Evolutionary conservation across 805 yeast species (phyloP), one percentile per base, ranked within the genome.

Genomic region (Ogataea pilisensis): DNA sequence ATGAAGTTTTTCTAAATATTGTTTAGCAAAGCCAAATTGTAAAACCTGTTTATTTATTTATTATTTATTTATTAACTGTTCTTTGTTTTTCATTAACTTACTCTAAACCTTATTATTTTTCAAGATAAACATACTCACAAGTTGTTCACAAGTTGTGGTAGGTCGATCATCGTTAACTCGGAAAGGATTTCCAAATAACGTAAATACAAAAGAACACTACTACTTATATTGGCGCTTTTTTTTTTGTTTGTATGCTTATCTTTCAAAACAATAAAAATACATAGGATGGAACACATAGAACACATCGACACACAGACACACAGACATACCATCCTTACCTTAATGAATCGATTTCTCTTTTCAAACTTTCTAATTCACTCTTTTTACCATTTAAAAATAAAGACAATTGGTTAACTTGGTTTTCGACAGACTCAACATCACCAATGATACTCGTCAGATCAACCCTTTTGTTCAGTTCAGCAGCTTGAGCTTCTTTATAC

Each of bases 371-470:
- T 50, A 86, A 72, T 58, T 88, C 95, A 16, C 55, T 53, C 57
- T 76, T 76, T 65, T 84, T 85, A 35, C 68, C 68, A 31, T 64
- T 64, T 53, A 85, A 70, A 53, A 84, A 90, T 43, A 75, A 80
- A 60, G 85, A 84, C 52, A 93, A 70, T 16, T 80, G 77, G 33
- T 65, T 66, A 2, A 90, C 86, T 62, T 93, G 98, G 50, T 75
- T 76, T 53, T 83, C 87, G 46, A 91, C 82, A 38, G 76, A 73
- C 17, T 77, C 81, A 39, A 85, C 69, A 51, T 85, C 90, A 54
- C 70, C 68, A 29, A 72, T 70, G 11, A 86, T 70, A 20, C 76
- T 81, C 24, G 68, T 69, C 35, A 78, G 60, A 53, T 77, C 69
- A 32, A 58, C 46, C 9, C 54, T 47, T 12, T 51, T 58, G 26